Evolutionary conservation across 768 basidiomycete genomes (phyloP).

Genomic region (Termitomyces sp.): DNA sequence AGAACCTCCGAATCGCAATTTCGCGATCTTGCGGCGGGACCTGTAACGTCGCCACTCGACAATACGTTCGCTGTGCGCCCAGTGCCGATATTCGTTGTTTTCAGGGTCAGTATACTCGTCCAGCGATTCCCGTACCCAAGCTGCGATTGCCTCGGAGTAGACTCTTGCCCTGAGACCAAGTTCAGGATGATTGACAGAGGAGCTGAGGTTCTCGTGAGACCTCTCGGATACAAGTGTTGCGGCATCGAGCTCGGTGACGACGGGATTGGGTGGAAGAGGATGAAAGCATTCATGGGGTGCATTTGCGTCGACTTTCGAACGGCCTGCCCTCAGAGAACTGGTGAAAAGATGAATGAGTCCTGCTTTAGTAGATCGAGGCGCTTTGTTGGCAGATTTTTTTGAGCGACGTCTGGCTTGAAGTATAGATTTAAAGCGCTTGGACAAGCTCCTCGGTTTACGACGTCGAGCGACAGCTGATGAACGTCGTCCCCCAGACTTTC

Average conservation of each 20-base stretch:
- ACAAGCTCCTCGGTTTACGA: not conserved
- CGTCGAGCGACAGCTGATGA: not conserved
- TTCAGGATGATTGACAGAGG: not conserved
- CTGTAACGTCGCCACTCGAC: slow-evolving; percentile 8
- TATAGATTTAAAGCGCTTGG: not conserved
- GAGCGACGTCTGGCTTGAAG: not conserved
- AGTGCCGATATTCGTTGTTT: not conserved
- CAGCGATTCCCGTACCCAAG: not conserved
- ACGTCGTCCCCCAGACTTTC: not conserved
- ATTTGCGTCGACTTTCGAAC: not conserved
- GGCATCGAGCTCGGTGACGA: not conserved
- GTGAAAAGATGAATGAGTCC: not conserved
- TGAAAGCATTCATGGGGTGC: not conserved
- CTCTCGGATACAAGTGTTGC: not conserved
- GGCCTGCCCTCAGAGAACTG: not conserved
- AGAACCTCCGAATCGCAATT: not conserved
- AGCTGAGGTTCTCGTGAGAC: not conserved
- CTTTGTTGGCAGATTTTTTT: not conserved
- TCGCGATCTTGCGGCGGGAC: not conserved
- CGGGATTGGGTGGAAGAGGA: not conserved
- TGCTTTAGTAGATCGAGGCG: not conserved
- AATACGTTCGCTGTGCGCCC: not conserved
- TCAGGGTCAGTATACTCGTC: not conserved
- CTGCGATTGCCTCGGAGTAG: not conserved
- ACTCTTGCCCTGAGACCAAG: too few relatives aligned